phyloP scores from a whole-genome alignment of 2,329 filamentous ascomycete species.

The Calonectria ilicicola region DNA sequence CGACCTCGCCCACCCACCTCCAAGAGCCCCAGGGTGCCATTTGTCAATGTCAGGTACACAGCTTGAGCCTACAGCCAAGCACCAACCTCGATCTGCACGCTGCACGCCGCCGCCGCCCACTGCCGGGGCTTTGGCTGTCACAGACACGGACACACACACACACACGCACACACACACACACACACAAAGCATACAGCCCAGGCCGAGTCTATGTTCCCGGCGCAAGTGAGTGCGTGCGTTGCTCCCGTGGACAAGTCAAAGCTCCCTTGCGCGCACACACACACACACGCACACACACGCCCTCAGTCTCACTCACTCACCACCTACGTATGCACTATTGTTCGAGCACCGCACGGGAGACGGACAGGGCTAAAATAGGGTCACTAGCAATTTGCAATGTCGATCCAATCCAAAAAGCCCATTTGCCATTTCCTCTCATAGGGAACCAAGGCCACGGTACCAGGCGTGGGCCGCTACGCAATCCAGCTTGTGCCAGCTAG shows the following conservation, averaged over 20 bases:
- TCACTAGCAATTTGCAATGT: neutral
- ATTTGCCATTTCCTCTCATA: neutral
- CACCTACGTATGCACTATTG: neutral
- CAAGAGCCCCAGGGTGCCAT: neutral
- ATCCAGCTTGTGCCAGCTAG: conserved; percentile 29
- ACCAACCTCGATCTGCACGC: neutral
- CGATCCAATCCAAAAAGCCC: conserved; percentile 5
- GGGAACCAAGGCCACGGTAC: conserved; percentile 30
- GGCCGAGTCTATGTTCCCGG: too few relatives aligned
- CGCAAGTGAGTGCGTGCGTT: neutral
- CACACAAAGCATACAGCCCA: neutral
- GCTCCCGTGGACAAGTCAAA: neutral
- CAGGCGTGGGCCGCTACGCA: conserved; percentile 12
- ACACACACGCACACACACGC: too few relatives aligned
- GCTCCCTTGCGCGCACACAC: neutral
- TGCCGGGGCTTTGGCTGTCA: neutral
- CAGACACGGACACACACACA: neutral
- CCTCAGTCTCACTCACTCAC: neutral
- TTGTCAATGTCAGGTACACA: conserved; percentile 17
- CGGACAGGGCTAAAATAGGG: neutral
- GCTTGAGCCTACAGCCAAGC: neutral
- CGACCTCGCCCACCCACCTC: too few relatives aligned
- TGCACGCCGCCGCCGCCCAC: neutral
- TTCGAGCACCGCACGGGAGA: neutral
- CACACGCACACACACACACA: neutral